phyloP scores from a whole-genome alignment of 441 rosid species.

The Theobroma grandiflorum region DNA sequence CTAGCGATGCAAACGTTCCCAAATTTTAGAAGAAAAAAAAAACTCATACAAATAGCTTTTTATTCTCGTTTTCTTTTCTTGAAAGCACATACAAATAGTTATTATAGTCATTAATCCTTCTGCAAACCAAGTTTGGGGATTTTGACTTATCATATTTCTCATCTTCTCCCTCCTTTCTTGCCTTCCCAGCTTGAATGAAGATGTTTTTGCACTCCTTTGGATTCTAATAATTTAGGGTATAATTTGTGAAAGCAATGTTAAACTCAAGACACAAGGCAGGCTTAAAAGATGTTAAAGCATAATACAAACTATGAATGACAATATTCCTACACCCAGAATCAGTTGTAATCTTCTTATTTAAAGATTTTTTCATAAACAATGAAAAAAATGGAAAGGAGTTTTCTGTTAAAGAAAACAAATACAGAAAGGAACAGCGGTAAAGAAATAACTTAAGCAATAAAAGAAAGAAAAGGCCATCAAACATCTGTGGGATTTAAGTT shows the following conservation, averaged over 20 bases:
- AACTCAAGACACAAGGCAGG: neutral
- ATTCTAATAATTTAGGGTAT: neutral
- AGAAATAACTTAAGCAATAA: conserved; percentile 4
- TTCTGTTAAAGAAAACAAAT: neutral
- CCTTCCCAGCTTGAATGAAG: neutral
- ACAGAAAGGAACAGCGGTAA: conserved; percentile 4
- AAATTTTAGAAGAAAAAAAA: neutral
- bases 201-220: neutral
- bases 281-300: neutral
- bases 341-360: neutral
- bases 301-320: neutral
- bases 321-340: neutral
- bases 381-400: neutral
- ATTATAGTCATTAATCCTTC: neutral
- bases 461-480: conserved; percentile 15
- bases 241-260: neutral
- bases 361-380: neutral
- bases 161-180: neutral
- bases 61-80: neutral
- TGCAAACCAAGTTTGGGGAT: neutral
- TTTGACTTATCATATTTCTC: neutral
- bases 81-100: neutral
- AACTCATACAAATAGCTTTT: neutral
- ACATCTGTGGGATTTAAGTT: neutral
- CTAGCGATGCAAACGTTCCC: neutral